These are phyloP conservation scores for Platismatia glauca DNA, from an alignment of 495 filamentous ascomycete species.

Conservation along the genomic window DNA sequence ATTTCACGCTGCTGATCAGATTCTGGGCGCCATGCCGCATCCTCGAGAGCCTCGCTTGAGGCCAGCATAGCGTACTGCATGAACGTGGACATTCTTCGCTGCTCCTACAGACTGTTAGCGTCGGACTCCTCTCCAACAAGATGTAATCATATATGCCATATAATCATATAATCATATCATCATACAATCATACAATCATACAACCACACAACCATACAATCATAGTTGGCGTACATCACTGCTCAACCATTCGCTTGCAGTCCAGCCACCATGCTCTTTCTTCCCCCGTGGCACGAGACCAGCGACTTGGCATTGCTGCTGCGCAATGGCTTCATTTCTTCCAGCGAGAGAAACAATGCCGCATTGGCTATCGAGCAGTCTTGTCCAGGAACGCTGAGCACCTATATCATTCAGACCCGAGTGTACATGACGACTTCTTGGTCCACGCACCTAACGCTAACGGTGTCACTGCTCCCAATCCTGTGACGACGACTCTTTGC, in stretches of 20 bases:
- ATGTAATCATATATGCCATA: neutral
- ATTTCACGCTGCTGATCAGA: slow-evolving; percentile 53
- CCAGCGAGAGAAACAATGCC: slow-evolving; percentile 64
- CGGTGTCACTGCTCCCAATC: slow-evolving; percentile 86
- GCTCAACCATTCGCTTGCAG: slow-evolving; percentile 66
- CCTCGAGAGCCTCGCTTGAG: slow-evolving; percentile 73
- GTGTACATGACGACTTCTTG: neutral
- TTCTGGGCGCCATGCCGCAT: slow-evolving; percentile 70
- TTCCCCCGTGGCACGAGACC: slow-evolving; percentile 63
- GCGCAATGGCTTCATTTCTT: slow-evolving; percentile 50
- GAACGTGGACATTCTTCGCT: slow-evolving; percentile 83
- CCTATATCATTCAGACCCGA: slow-evolving; percentile 35
- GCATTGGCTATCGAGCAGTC: slow-evolving; percentile 67
- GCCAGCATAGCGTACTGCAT: slow-evolving; percentile 86
- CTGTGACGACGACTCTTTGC: slow-evolving; percentile 93
- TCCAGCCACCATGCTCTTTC: slow-evolving; percentile 55
- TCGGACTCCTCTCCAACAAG: neutral
- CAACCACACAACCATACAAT: no score
- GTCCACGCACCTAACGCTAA: slow-evolving; percentile 61
- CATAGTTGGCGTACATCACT: slow-evolving; percentile 35
- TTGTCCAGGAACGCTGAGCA: slow-evolving; percentile 66
- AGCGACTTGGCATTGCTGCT: slow-evolving; percentile 75
- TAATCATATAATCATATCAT: no score
- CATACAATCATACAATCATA: no score
- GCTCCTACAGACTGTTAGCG: slow-evolving; percentile 41